Evolutionary conservation across 1,284 basidiomycete species (phyloP).

Genomic region (Vanrija humicola): DNA sequence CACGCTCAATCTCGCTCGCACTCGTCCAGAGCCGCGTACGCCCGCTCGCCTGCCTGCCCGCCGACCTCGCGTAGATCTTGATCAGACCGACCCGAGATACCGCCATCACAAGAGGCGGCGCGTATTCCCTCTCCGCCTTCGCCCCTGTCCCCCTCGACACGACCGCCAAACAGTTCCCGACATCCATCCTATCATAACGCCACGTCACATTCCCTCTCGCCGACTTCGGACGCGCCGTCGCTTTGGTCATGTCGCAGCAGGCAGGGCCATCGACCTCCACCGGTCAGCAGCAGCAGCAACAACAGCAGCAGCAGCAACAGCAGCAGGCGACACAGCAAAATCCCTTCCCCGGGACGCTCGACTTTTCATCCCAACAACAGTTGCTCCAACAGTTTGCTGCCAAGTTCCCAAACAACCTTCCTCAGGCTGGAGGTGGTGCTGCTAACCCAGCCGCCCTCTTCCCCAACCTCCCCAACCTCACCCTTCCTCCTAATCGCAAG

Average conservation of each 20-base stretch:
- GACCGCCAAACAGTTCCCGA: too few relatives aligned
- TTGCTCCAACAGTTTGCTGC: slow-evolving; percentile 15
- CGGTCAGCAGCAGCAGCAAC: neutral
- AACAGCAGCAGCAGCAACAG: slow-evolving; percentile 5
- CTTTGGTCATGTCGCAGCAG: slow-evolving; percentile 11
- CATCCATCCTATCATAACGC: slow-evolving; percentile 1
- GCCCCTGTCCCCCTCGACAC: too few relatives aligned
- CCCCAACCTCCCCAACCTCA: slow-evolving; percentile 10
- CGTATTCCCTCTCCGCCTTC: too few relatives aligned
- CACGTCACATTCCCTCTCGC: slow-evolving; percentile 8
- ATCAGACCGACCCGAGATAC: too few relatives aligned
- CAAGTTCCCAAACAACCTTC: slow-evolving; percentile 2
- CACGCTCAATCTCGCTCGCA: too few relatives aligned
- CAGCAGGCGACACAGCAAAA: neutral
- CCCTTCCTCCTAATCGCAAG: slow-evolving; percentile 4
- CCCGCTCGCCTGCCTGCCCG: too few relatives aligned
- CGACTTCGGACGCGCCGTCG: neutral
- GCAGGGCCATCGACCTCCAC: slow-evolving; percentile 8
- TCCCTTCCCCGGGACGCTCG: slow-evolving; percentile 1
- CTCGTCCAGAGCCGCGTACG: too few relatives aligned
- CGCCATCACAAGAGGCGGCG: too few relatives aligned
- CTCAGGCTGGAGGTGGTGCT: neutral
- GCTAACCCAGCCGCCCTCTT: slow-evolving; percentile 4
- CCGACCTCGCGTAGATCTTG: too few relatives aligned
- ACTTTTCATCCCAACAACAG: slow-evolving; percentile 11